Percentiles rank a stretch among this genome's conserved stretches.
Conservation (phyloP, 1,139 yeast genomes). For the Meyerozyma athensensis region DNA sequence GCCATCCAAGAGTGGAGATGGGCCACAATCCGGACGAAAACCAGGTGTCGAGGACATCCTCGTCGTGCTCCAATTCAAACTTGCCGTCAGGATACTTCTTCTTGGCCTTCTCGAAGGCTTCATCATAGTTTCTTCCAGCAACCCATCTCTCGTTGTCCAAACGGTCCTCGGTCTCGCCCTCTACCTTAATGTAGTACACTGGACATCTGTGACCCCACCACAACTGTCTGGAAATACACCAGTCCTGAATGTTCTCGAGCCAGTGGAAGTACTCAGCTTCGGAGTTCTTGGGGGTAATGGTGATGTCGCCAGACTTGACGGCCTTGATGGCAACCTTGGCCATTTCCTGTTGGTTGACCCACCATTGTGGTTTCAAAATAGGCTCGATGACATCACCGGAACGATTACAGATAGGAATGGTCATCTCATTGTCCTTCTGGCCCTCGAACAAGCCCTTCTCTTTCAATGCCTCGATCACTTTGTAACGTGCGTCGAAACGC, state of each 20-base stretch:
- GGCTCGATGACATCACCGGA: slow-evolving; percentile 98
- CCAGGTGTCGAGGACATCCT: slow-evolving; percentile 98
- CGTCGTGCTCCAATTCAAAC: slow-evolving; percentile 86
- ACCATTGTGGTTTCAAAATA: slow-evolving; percentile 96
- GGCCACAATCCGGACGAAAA: slow-evolving; percentile 99
- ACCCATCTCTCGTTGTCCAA: slow-evolving; percentile 80
- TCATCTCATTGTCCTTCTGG: slow-evolving; percentile 92
- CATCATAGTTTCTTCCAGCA: slow-evolving; percentile 78
- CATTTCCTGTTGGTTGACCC: slow-evolving; percentile 91
- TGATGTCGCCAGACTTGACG: slow-evolving; percentile 76
- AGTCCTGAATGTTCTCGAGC: slow-evolving; percentile 95
- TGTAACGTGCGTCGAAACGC: slow-evolving; percentile 89
- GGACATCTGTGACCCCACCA: slow-evolving; percentile 99
- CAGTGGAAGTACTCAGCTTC: slow-evolving; percentile 93
- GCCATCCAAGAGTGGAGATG: slow-evolving; percentile 95
- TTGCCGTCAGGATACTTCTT: slow-evolving; percentile 65
- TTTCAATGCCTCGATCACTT: slow-evolving; percentile 78
- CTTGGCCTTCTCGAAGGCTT: slow-evolving; percentile 79
- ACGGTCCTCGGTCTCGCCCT: slow-evolving; percentile 59
- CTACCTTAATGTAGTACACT: slow-evolving; percentile 80
- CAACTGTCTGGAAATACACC: slow-evolving; percentile 98
- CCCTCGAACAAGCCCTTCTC: slow-evolving; percentile 71
- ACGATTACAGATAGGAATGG: slow-evolving; percentile 89
- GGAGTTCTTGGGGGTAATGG: slow-evolving; percentile 81
- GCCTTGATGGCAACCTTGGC: slow-evolving; percentile 86